Evolutionary conservation across 140 eudicot species (phyloP), one percentile per base, ranked within the genome.

Genomic region (Ambrosia hybrid): DNA sequence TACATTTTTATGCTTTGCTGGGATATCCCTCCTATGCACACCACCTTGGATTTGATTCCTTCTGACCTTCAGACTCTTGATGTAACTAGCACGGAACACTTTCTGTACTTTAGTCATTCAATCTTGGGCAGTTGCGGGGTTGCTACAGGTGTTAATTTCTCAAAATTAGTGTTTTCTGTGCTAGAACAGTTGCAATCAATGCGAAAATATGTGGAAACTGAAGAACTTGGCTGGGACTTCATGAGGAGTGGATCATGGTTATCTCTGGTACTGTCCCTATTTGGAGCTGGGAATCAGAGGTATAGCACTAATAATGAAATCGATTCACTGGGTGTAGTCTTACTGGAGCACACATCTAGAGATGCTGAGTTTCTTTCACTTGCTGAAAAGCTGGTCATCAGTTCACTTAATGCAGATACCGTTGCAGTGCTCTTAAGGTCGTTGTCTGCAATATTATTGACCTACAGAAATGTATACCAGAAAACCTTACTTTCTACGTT

Each of bases 1-100:
- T 94, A 88, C 67, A 72, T 94, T 14, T 88, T 90, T 83, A 78
- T 91, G 79, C 95, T 94, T 69, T 94, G 97, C 76, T 90, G 97
- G 96, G 99, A 94, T 83, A 76, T 86, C 39, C 90, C 99, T 53
- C 66, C 79, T 11, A 71, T 74, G 82, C 76, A 74, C 48, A 75
- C 85, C 37, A 53, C 80, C 11, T 72, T 61, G 38, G 82, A 83
- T 74, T 53, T 61, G 70, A 77, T 75, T 60, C 73, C 78, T 65
- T 68, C 75, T 70, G 81, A 65, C 63, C 66, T 76, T 51, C 83
- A 76, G 63, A 73, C 73, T 74, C 88, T 82, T 36, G 90, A 88
- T 43, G 66, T 62, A 56, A 67, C 84, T 68, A 75, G 76, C 73
- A 78, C 78, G 73, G 85, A 88, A 65, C 84, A 84, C 81, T 80